Evolutionary conservation across 306 rosid species (phyloP).

Genomic region (Prunus mume): DNA sequence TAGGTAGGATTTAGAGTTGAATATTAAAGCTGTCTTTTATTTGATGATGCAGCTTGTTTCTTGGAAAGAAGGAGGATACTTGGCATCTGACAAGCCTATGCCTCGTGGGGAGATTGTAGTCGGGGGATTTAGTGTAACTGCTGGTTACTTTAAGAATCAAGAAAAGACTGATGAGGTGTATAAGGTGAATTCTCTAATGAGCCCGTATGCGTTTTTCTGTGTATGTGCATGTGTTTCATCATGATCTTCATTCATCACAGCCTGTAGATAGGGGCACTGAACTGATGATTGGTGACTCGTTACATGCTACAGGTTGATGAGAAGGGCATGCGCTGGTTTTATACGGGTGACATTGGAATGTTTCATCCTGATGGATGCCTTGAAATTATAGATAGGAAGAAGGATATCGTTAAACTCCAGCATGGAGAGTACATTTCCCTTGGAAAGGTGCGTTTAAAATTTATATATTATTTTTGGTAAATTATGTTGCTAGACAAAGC

Average conservation of each 20-base stretch:
- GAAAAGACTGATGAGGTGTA: conserved; percentile 80
- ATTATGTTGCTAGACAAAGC: background rate
- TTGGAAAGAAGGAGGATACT: conserved; percentile 92
- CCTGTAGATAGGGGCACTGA: conserved; percentile 10
- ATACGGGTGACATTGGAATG: conserved; percentile 73
- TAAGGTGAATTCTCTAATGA: conserved; percentile 51
- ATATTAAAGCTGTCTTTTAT: conserved; percentile 23
- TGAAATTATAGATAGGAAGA: conserved; percentile 88
- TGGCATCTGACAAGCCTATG: conserved; percentile 83
- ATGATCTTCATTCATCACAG: conserved; percentile 8
- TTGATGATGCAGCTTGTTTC: conserved; percentile 71
- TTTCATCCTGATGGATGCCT: conserved; percentile 92
- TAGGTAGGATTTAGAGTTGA: background rate
- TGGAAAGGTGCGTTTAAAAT: conserved; percentile 63
- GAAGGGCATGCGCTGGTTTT: conserved; percentile 87
- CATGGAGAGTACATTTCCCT: conserved; percentile 93
- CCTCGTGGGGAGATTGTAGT: conserved; percentile 88
- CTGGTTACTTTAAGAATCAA: conserved; percentile 82
- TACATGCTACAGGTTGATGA: conserved; percentile 59
- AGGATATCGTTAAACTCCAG: conserved; percentile 96
- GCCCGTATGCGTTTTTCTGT: background rate
- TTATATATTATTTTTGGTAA: conserved; percentile 6
- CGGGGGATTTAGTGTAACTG: conserved; percentile 76
- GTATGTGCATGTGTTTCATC: background rate
- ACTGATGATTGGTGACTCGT: conserved; percentile 3